Evolutionary conservation across 2,329 filamentous ascomycete species (phyloP), one percentile per base, ranked within the genome.

Genomic region (Sclerotinia nivalis): DNA sequence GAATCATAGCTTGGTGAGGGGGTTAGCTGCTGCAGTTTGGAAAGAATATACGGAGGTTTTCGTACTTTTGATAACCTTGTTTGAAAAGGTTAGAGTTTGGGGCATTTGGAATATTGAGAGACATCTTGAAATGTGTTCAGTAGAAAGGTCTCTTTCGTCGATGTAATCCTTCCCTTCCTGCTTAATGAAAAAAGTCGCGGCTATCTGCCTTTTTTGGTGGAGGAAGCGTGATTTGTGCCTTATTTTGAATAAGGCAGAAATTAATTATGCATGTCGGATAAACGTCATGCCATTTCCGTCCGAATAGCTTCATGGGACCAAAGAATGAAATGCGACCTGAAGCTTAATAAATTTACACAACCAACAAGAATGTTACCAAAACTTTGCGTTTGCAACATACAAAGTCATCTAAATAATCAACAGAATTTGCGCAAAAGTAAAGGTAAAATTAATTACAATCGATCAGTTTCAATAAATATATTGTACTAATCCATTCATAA

Each of bases 51-150:
- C 9, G 25, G 25, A 54, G 34, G 22, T 20, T 18, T 25, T 65
- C 58, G 80, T 88, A 97, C 94, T 75, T 76, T 94, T 94, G 84
- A 84, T 99, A 99, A 78, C 95, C 95, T 77, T 90, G 86, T 86
- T 98, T 98, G 87, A 99, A 98, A 54, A 98, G 88, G 81, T 92
- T 91, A 79, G 91, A 87, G 81, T 97, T 97, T 73, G 96, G 96
- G 77, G 96, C 95, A 82, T 89, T 93, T 74, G 96, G 96, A 80
- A 99, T 96, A 80, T 93, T 93, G 80, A 99, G 89, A 83, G 96
- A 99, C 96, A 99, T 98, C 59, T 71, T 77, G 73, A 59, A 45
- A 45, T 69, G 37, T 54, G 69, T 62, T 52, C 54, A 34, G 65
- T 31, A 58, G 12, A 28, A 34, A 55, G 58, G 65, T 71, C 49